Evolutionary conservation across 768 basidiomycete genomes (phyloP).

Genomic region (Lactarius psammicola): DNA sequence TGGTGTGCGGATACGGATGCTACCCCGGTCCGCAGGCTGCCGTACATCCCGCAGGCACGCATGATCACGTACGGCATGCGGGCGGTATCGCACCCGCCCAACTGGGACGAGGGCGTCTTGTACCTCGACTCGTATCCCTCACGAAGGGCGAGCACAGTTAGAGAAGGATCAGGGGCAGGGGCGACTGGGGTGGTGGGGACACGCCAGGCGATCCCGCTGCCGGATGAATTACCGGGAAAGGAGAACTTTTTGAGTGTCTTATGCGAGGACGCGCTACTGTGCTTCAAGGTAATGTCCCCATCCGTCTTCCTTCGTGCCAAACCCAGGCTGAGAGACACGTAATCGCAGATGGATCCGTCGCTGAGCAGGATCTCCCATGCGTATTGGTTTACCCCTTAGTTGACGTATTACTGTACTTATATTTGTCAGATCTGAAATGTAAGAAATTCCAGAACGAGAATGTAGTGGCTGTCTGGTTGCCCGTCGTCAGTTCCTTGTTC

Average conservation of each 20-base stretch:
- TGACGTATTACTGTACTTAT: background rate
- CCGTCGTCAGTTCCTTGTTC: too few species aligned
- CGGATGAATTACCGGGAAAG: background rate
- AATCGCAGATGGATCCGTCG: conserved; percentile 5
- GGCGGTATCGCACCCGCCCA: conserved; percentile 10
- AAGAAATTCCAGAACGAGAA: background rate
- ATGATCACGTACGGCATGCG: conserved; percentile 21
- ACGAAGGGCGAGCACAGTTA: background rate
- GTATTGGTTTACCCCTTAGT: conserved; percentile 16
- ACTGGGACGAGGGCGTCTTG: conserved; percentile 12
- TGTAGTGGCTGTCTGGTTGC: too few species aligned
- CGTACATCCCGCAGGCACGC: conserved; percentile 5
- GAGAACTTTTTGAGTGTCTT: conserved; percentile 2
- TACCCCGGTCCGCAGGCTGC: conserved; percentile 3
- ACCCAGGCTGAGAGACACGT: background rate
- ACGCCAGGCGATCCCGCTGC: conserved; percentile 3
- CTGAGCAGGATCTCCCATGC: conserved; percentile 6
- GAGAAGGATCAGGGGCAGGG: too few species aligned
- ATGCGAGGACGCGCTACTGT: conserved; percentile 22
- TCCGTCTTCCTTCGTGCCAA: background rate
- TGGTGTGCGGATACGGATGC: background rate
- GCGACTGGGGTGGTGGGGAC: too few species aligned
- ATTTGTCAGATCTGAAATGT: background rate
- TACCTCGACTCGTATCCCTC: conserved; percentile 18
- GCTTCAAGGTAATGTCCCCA: conserved; percentile 9